These are phyloP conservation scores for Leishmania arabica DNA, from an alignment of 208 protist species.

Conservation along the genomic window DNA sequence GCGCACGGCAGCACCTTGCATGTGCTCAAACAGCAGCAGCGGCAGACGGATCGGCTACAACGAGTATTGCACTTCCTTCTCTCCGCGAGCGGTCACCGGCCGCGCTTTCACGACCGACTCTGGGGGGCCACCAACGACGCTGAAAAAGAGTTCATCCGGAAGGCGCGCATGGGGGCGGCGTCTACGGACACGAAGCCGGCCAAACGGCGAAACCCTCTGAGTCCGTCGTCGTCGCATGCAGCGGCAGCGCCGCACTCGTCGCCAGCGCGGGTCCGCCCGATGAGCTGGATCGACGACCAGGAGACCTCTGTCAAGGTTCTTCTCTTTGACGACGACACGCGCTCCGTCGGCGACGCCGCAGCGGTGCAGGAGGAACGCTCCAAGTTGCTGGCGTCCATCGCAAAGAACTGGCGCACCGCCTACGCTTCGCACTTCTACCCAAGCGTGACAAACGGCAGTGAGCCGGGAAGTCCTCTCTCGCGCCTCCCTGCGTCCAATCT, in stretches of 20 bases:
- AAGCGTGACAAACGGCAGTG: conserved; percentile 14
- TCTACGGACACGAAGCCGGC: not conserved
- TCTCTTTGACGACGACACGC: conserved; percentile 31
- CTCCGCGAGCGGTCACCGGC: conserved; percentile 14
- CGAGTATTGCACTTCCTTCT: conserved; percentile 33
- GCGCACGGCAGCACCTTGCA: not conserved
- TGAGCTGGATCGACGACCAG: conserved; percentile 34
- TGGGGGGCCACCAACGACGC: conserved; percentile 29
- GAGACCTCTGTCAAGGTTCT: conserved; percentile 30
- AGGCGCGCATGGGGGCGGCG: too few relatives aligned
- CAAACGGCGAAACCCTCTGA: not conserved
- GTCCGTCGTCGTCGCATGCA: not conserved
- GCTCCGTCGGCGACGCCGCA: conserved; percentile 21
- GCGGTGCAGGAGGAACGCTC: conserved; percentile 27
- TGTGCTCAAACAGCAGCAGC: conserved; percentile 7
- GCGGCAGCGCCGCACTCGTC: not conserved
- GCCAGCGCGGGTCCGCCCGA: conserved; percentile 13
- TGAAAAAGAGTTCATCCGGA: conserved; percentile 1
- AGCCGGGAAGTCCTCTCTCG: not conserved
- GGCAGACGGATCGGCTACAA: conserved; percentile 22
- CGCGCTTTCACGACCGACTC: conserved; percentile 19
- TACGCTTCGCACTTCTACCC: conserved; percentile 31
- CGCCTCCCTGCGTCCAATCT: not conserved
- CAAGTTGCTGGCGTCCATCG: conserved; percentile 26
- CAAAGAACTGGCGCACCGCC: conserved; percentile 27